Percentiles rank a stretch among this genome's conserved stretches.
Evolutionary conservation across 2,329 filamentous ascomycete species (phyloP).

Genomic region (Aspergillus fumigatiaffinis): DNA sequence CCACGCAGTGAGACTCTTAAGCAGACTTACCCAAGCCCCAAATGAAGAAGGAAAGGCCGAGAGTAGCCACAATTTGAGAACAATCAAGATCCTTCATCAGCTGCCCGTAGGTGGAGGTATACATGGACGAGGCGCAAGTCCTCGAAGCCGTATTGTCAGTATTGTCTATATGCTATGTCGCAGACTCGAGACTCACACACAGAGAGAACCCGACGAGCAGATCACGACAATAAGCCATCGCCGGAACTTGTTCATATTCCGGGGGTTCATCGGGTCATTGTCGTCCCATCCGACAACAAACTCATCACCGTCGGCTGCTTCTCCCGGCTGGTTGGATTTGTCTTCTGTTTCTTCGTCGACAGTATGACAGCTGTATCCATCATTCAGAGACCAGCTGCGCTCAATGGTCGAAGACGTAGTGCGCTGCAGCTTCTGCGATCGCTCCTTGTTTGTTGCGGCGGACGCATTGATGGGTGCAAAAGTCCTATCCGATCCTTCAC

Average conservation of each 20-base stretch:
- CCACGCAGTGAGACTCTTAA: not conserved
- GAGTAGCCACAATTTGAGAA: slow-evolving; percentile 67
- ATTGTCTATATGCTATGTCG: not conserved
- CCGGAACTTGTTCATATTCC: slow-evolving; percentile 59
- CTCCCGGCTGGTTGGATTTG: slow-evolving; percentile 11
- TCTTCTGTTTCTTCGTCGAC: slow-evolving; percentile 23
- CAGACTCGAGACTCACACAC: slow-evolving; percentile 64
- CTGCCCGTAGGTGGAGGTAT: slow-evolving; percentile 76
- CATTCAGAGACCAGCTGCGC: slow-evolving; percentile 34
- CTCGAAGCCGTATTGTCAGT: slow-evolving; percentile 39
- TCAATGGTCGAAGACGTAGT: slow-evolving; percentile 26
- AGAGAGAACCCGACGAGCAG: slow-evolving; percentile 69
- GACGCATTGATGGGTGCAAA: slow-evolving; percentile 22
- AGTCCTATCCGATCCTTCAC: slow-evolving; percentile 8
- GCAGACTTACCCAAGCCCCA: slow-evolving; percentile 60
- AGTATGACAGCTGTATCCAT: slow-evolving; percentile 28
- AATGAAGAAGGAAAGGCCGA: slow-evolving; percentile 80
- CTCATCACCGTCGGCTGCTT: slow-evolving; percentile 19
- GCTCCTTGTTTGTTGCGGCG: slow-evolving; percentile 12
- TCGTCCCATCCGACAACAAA: slow-evolving; percentile 76
- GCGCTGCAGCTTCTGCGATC: slow-evolving; percentile 18
- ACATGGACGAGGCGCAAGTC: slow-evolving; percentile 82
- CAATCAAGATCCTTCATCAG: slow-evolving; percentile 70
- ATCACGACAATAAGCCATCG: slow-evolving; percentile 80
- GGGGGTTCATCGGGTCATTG: slow-evolving; percentile 68